Conservation (phyloP, 164 flowering plant genomes). For the Chloranthus sessilifolius region DNA sequence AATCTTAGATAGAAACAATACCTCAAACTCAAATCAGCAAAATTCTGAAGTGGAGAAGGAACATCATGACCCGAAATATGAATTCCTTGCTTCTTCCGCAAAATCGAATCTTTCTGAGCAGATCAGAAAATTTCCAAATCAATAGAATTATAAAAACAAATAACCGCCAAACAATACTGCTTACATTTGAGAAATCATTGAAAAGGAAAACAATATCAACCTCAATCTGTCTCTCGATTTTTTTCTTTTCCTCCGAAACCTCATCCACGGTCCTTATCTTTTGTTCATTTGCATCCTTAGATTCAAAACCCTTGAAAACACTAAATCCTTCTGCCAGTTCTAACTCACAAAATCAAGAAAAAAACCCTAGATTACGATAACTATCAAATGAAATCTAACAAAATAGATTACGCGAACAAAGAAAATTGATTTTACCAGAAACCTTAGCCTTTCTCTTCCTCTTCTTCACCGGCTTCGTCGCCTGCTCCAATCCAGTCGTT, state of each 20-base stretch:
- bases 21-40: constrained; percentile 68
- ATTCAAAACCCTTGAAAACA: constrained; percentile 58
- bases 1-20: constrained; percentile 10
- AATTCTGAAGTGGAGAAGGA: constrained; percentile 68
- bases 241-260: constrained; percentile 38
- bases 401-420: background rate
- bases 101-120: constrained; percentile 55
- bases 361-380: background rate
- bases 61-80: constrained; percentile 68
- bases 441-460: constrained; percentile 37
- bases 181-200: background rate
- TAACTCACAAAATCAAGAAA: constrained; percentile 14
- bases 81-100: constrained; percentile 67
- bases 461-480: constrained; percentile 29
- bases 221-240: constrained; percentile 63
- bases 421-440: constrained; percentile 27
- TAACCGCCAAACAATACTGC: background rate
- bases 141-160: background rate
- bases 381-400: constrained; percentile 8
- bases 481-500: constrained; percentile 15
- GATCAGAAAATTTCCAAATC: background rate
- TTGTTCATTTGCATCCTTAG: constrained; percentile 19
- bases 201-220: constrained; percentile 25
- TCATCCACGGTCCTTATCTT: constrained; percentile 18
- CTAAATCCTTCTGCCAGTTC: constrained; percentile 63